Evolutionary conservation across 2,329 filamentous ascomycete genomes (phyloP).

Genomic region (Trichoderma pleuroti): DNA sequence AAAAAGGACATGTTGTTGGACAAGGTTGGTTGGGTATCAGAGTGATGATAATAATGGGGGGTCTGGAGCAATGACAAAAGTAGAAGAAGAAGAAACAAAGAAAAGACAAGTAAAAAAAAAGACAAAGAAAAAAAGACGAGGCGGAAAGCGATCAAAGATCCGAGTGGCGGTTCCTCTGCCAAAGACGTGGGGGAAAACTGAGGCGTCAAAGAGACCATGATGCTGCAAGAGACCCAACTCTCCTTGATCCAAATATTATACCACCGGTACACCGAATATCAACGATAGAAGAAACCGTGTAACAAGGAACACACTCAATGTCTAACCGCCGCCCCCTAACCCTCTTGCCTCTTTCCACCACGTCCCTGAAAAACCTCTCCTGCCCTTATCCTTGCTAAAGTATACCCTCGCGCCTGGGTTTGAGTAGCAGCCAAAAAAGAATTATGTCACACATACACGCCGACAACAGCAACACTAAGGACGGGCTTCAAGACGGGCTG

Average conservation of each 20-base stretch:
- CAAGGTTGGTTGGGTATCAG: conserved; percentile 17
- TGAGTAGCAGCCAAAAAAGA: conserved; percentile 4
- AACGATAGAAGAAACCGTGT: conserved; percentile 22
- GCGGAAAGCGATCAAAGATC: neutral
- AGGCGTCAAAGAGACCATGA: conserved; percentile 11
- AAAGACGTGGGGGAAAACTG: conserved; percentile 1
- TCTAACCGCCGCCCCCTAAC: conserved; percentile 21
- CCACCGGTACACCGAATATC: conserved; percentile 24
- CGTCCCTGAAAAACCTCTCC: conserved; percentile 9
- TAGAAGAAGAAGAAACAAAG: neutral
- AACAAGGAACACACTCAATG: conserved; percentile 22
- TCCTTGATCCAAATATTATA: conserved; percentile 23
- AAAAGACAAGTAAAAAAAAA: neutral
- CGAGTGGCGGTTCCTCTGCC: conserved; percentile 5
- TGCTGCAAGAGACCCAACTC: conserved; percentile 17
- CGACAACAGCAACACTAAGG: neutral
- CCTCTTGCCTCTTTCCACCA: neutral
- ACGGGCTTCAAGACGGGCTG: conserved; percentile 18
- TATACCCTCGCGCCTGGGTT: conserved; percentile 14
- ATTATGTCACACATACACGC: neutral
- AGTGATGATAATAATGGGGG: conserved; percentile 14
- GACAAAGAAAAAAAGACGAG: neutral
- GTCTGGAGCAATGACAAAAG: conserved; percentile 1
- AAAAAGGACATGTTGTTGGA: conserved; percentile 3
- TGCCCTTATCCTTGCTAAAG: neutral